phyloP scores from a whole-genome alignment of 257 asterid species.

The Voacanga thouarsii region DNA sequence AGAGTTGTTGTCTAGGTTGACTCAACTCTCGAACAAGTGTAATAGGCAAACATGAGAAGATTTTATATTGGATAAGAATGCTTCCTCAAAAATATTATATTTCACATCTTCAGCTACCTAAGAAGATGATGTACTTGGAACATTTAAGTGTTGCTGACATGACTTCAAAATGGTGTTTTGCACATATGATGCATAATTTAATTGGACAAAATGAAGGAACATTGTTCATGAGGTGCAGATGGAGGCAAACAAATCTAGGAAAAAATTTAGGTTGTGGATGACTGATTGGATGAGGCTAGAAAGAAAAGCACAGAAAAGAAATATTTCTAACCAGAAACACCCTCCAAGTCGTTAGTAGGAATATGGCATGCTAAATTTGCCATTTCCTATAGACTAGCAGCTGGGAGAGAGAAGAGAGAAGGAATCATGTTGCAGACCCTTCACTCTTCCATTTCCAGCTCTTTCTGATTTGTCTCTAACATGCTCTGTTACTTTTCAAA shows the following conservation, averaged over 20 bases:
- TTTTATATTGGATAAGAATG: too few relatives aligned
- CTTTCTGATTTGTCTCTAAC: neutral
- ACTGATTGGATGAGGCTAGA: neutral
- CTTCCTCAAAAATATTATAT: too few relatives aligned
- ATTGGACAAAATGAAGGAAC: neutral
- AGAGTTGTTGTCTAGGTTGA: neutral
- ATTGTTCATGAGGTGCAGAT: neutral
- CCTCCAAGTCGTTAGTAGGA: neutral
- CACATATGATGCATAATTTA: neutral
- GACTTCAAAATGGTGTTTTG: neutral
- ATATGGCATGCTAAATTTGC: neutral
- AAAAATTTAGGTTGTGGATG: neutral
- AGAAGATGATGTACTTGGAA: neutral
- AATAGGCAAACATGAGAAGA: too few relatives aligned
- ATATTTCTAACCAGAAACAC: neutral
- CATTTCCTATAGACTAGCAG: neutral
- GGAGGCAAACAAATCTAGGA: neutral
- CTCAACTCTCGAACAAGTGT: too few relatives aligned
- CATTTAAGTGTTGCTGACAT: neutral
- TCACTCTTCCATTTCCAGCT: neutral
- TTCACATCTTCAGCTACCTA: too few relatives aligned
- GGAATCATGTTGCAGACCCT: neutral
- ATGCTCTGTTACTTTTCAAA: neutral
- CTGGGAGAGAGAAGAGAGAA: neutral
- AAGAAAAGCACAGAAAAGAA: neutral